Base-by-base conservation (phyloP, 805 yeast species). In the Jamesozyma jinghongensis region DNA sequence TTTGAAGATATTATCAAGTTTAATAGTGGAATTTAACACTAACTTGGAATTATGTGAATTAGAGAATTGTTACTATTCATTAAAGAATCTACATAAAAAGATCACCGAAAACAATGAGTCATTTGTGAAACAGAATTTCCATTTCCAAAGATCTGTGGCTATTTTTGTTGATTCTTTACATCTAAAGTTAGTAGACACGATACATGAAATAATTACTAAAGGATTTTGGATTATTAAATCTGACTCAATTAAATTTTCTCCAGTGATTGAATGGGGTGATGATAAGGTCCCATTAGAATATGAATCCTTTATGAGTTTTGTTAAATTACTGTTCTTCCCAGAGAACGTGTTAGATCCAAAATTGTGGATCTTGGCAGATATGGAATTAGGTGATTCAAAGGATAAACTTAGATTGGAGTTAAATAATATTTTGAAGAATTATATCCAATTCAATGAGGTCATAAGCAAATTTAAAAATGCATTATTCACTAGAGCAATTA, bases 1-100 rank as follows among this genome's bases (percentile, higher is more conserved):
- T 5, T 37, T 57, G 40, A 47, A 50, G 28, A 43, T 49, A 1
- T 19, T 58, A 2, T 40, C 57, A 3, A 48, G 44, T 17, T 44
- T 59, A 13, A 38, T 60, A 14, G 37, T 47, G 34, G 65, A 60
- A 40, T 52, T 58, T 25, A 54, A 54, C 18, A 49, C 59, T 5
- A 59, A 58, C 43, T 47, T 52, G 17, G 54, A 54, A 20, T 37
- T 48, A 28, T 28, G 47, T 16, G 63, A 59, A 40, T 45, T 58
- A n/a, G 62, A 58, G 36, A 58, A 57, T 43, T 58, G 63, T 38
- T 60, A 54, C 38, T 53, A 56, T 41, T 57, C 63, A 2, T 40
- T 60, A 28, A 46, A 52, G 29, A 47, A 50, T 8, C 32, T 60
- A 33, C 51, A 53, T 16, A 54, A 47, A 33, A 57, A 52, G 38